A percentile compares a stretch with the other conserved stretches of the same genome.
Conservation (phyloP, 2,329 filamentous ascomycete species). For the Colletotrichum spaethianum region DNA sequence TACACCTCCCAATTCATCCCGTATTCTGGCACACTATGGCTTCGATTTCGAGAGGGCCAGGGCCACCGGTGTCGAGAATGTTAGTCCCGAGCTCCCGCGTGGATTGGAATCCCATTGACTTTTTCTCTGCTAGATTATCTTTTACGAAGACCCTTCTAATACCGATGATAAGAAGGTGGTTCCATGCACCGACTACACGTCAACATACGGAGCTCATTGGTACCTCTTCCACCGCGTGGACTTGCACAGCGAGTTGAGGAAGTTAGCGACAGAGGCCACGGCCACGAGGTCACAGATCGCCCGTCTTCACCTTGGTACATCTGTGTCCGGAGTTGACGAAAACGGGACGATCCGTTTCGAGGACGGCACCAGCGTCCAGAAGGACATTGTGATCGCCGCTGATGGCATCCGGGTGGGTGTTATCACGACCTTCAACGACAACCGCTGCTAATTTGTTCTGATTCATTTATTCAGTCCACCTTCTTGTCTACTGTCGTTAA, state of each 20-base stretch:
- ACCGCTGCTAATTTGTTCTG: neutral
- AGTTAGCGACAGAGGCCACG: constrained; percentile 11
- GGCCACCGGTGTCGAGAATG: neutral
- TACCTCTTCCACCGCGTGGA: constrained; percentile 17
- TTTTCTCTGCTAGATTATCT: neutral
- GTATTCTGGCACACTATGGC: neutral
- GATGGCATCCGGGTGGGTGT: constrained; percentile 8
- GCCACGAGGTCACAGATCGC: neutral
- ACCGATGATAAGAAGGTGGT: neutral
- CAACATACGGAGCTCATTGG: constrained; percentile 8
- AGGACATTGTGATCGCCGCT: constrained; percentile 2
- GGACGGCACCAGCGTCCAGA: neutral
- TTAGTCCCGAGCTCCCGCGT: neutral
- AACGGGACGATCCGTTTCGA: constrained; percentile 1
- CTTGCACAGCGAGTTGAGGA: constrained; percentile 14
- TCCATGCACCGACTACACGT: neutral
- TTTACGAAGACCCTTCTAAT: neutral
- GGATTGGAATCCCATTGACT: too few relatives aligned
- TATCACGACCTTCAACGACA: neutral
- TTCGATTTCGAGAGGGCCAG: constrained; percentile 4
- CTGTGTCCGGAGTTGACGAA: neutral
- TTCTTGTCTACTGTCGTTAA: constrained; percentile 2
- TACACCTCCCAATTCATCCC: constrained; percentile 7
- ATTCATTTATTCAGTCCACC: neutral
- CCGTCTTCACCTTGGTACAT: neutral